These are phyloP conservation scores for Phyllostachys edulis DNA, from an alignment of 176 grass and related monocot species.

Conservation along the genomic window DNA sequence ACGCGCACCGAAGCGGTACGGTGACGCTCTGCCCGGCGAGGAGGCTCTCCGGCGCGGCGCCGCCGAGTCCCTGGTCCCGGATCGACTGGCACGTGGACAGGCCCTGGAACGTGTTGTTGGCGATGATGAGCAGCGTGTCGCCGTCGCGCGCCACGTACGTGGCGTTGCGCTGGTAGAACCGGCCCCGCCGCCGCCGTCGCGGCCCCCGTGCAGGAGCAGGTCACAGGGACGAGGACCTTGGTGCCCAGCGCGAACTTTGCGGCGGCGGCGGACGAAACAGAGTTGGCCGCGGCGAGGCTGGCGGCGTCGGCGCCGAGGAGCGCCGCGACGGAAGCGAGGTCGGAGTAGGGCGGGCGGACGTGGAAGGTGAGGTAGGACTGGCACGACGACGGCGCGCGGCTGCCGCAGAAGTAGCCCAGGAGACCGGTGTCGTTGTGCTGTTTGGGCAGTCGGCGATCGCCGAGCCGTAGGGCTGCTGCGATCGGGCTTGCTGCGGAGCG, in stretches of 20 bases:
- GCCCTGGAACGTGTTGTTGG: conserved; percentile 55
- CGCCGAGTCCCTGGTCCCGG: conserved; percentile 29
- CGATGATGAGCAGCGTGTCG: conserved; percentile 43
- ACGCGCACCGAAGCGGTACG: conserved; percentile 75
- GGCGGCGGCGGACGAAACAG: neutral
- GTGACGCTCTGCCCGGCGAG: neutral
- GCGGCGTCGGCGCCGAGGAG: conserved; percentile 45
- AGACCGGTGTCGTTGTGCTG: conserved; percentile 49
- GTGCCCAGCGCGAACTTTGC: conserved; percentile 13
- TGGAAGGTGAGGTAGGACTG: conserved; percentile 71
- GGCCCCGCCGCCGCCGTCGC: neutral
- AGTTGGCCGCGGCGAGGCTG: conserved; percentile 28
- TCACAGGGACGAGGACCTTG: conserved; percentile 46
- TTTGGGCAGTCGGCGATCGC: conserved; percentile 33
- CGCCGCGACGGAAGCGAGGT: conserved; percentile 32
- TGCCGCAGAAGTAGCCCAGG: conserved; percentile 61
- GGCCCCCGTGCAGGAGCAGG: conserved; percentile 50
- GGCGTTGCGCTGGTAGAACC: conserved; percentile 61
- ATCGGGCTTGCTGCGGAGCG: neutral
- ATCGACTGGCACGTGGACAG: conserved; percentile 72
- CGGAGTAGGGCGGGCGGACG: conserved; percentile 4
- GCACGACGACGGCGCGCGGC: conserved; percentile 31
- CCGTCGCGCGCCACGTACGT: conserved; percentile 21
- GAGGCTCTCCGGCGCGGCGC: conserved; percentile 7
- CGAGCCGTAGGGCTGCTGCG: conserved; percentile 56